Evolutionary conservation across 129 eudicot genomes (phyloP).

Genomic region (Smallanthus sonchifolius): DNA sequence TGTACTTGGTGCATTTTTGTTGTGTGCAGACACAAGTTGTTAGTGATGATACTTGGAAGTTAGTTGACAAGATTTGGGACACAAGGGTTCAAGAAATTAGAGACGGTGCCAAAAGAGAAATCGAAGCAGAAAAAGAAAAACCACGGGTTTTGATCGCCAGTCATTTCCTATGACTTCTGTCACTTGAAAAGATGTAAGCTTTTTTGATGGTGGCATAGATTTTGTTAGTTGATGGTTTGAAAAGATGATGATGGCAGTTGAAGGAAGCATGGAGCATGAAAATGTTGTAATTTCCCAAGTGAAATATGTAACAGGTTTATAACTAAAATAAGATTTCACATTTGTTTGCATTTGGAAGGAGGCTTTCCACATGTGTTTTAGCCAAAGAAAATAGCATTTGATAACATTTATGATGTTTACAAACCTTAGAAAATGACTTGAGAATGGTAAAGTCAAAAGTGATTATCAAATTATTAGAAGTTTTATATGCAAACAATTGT

Average conservation of each 20-base stretch:
- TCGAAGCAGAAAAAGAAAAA: conserved; percentile 57
- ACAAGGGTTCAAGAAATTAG: conserved; percentile 53
- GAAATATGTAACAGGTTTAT: not conserved
- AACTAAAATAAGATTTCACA: not conserved
- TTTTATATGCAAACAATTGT: no score
- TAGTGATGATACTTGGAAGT: conserved; percentile 85
- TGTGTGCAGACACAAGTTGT: conserved; percentile 74
- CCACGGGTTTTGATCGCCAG: conserved; percentile 69
- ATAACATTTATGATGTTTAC: not conserved
- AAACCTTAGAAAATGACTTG: not conserved
- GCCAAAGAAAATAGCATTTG: not conserved
- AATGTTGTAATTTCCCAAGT: not conserved
- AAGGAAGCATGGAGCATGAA: conserved; percentile 1
- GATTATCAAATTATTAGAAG: no score
- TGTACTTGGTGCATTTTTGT: not conserved
- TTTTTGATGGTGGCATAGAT: not conserved
- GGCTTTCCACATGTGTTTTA: not conserved
- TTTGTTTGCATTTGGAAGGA: not conserved
- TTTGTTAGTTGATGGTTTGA: conserved; percentile 6
- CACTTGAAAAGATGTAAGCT: not conserved
- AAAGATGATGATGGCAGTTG: not conserved
- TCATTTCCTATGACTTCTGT: conserved; percentile 56
- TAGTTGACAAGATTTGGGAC: conserved; percentile 79
- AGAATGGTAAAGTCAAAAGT: not conserved
- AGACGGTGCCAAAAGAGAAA: conserved; percentile 47